Evolutionary conservation across 257 asterid genomes (phyloP), one percentile per base, ranked within the genome.

Genomic region (Verbena officinalis): DNA sequence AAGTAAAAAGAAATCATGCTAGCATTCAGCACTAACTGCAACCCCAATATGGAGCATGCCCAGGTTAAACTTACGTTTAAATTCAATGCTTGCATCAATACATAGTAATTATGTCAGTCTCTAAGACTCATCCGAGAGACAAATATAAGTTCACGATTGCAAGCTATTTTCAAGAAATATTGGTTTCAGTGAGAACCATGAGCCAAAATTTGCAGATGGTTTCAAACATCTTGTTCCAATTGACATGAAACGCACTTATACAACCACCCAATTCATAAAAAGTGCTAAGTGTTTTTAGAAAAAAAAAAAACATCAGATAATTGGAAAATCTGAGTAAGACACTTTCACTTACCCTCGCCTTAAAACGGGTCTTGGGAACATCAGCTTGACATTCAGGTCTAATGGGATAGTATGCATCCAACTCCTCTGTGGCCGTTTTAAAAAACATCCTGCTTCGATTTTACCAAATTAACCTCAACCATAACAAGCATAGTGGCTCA

Each of bases 331-430:
- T 12, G 50, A 38, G 59, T 17, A 63, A 40, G n/a, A 48, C 11
- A 51, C n/a, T 33, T 22, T 21, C 5, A 46, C 92, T 55, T 64
- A 92, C 98, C 93, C 95, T 75, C 12, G 98, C 85, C 70, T 87
- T 92, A 73, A 89, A 92, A 43, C 95, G 87, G 50, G 91, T 85
- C 80, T 82, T 82, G 55, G 96, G 97, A 46, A 83, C 89, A 72
- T 87, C 94, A 44, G 82, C 96, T 73, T 68, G 86, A 59, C 95
- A 89, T 76, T 90, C 96, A n/a, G 91, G 87, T 64, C 87, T 89
- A 66, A 82, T 57, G 34, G 97, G 96, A 75, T 81, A 92, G 75
- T 82, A 92, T 0, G 88, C 67, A 68, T 84, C 97, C 81, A 92
- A 73, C 75, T 92, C 97, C 79, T 74, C 95, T 9, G 86, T 39